Conservation (phyloP, 495 filamentous ascomycete genomes). For the Aspergillus nidulans region DNA sequence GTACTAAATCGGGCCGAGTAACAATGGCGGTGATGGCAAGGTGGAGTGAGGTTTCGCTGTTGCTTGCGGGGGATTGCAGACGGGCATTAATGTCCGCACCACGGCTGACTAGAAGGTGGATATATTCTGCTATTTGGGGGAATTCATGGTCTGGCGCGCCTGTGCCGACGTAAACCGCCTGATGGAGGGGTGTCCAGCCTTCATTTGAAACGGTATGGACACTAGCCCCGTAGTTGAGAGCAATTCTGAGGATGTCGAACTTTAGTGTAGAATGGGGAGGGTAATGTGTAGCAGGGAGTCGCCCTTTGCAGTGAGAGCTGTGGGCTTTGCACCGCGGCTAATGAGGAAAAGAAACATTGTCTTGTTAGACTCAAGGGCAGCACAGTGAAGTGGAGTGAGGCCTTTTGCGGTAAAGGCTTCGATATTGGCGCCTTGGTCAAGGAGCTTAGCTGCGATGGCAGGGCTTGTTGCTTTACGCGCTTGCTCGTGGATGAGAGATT, state of each 20-base stretch:
- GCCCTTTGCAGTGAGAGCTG: conserved; percentile 24
- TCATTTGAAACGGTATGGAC: conserved; percentile 17
- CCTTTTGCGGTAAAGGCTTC: conserved; percentile 30
- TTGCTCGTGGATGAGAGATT: conserved; percentile 28
- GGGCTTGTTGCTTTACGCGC: conserved; percentile 8
- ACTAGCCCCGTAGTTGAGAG: conserved; percentile 13
- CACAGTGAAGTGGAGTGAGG: conserved; percentile 31
- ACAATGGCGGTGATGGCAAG: conserved; percentile 19
- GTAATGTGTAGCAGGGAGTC: conserved; percentile 30
- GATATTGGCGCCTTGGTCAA: conserved; percentile 30
- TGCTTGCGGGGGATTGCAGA: background rate
- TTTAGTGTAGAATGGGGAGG: conserved; percentile 20
- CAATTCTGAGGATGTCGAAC: conserved; percentile 27
- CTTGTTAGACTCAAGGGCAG: conserved; percentile 27
- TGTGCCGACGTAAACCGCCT: conserved; percentile 20
- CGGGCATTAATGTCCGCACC: conserved; percentile 26
- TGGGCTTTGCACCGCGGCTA: conserved; percentile 23
- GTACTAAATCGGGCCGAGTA: conserved; percentile 16
- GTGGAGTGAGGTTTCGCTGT: conserved; percentile 28
- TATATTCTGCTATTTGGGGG: conserved; percentile 22
- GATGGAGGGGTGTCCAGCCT: conserved; percentile 30
- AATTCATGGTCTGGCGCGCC: conserved; percentile 13
- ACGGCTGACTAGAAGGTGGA: conserved; percentile 20
- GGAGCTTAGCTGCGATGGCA: conserved; percentile 19
- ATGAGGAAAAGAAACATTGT: conserved; percentile 26